Evolutionary conservation across 257 asterid genomes (phyloP).

Genomic region (Solanum pennellii): DNA sequence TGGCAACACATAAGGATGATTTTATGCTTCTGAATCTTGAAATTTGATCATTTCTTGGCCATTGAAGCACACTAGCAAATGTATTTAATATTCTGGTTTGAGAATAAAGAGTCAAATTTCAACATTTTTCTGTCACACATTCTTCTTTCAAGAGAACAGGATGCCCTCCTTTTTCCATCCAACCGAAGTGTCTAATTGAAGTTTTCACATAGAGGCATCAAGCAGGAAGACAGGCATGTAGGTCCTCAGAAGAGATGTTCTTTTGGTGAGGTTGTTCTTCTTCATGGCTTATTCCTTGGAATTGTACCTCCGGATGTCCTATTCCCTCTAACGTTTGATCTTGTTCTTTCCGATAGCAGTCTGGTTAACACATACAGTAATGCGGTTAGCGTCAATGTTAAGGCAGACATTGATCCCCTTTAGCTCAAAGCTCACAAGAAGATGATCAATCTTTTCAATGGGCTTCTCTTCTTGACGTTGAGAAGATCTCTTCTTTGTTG

Average conservation of each 20-base stretch:
- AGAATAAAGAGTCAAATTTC: background rate
- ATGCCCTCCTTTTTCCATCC: background rate
- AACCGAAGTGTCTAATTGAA: background rate
- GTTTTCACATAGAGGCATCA: slow-evolving; percentile 1
- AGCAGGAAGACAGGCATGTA: background rate
- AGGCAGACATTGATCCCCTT: slow-evolving; percentile 32
- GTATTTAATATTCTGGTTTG: background rate
- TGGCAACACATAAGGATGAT: background rate
- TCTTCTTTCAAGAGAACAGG: background rate
- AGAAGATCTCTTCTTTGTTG: slow-evolving; percentile 27
- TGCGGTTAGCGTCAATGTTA: slow-evolving; percentile 28
- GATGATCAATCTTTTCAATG: background rate
- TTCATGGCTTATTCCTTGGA: slow-evolving; percentile 32
- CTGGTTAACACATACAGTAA: slow-evolving; percentile 6
- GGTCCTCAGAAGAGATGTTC: slow-evolving; percentile 10
- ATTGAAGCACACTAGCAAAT: background rate
- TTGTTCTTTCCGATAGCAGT: slow-evolving; percentile 25
- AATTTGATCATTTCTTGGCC: background rate
- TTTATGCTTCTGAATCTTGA: background rate
- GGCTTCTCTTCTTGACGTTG: slow-evolving; percentile 10
- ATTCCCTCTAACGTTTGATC: slow-evolving; percentile 26
- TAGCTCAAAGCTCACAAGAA: slow-evolving; percentile 21
- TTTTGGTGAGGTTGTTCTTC: slow-evolving; percentile 33
- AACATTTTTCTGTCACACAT: background rate
- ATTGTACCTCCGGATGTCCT: slow-evolving; percentile 25